Conservation (phyloP, 164 flowering plant species). For the Dillenia turbinata region DNA sequence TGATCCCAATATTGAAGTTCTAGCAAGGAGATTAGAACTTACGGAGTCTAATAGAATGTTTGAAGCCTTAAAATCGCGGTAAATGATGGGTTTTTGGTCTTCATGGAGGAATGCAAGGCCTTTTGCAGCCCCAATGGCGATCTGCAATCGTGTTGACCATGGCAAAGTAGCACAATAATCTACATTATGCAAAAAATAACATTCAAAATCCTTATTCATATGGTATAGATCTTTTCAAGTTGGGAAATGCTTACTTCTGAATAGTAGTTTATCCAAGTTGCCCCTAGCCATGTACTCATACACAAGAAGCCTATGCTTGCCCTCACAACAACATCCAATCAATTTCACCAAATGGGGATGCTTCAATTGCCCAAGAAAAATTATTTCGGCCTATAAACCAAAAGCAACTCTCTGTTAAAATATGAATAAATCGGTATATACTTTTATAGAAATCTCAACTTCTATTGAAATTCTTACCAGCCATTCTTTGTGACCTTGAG, state of each 20-base stretch:
- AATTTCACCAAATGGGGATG: slow-evolving; percentile 79
- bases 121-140: slow-evolving; percentile 83
- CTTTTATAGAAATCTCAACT: too few species aligned
- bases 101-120: slow-evolving; percentile 85
- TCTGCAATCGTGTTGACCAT: slow-evolving; percentile 79
- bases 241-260: slow-evolving; percentile 38
- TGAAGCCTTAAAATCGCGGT: slow-evolving; percentile 82
- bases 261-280: slow-evolving; percentile 66
- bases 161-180: slow-evolving; percentile 56
- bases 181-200: slow-evolving; percentile 19
- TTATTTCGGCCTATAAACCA: slow-evolving; percentile 65
- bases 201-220: too few species aligned
- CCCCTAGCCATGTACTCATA: slow-evolving; percentile 82
- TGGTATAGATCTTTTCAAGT: too few species aligned
- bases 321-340: slow-evolving; percentile 89
- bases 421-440: neutral
- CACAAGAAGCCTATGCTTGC: slow-evolving; percentile 75
- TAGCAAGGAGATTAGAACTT: slow-evolving; percentile 11
- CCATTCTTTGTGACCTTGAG: slow-evolving; percentile 89
- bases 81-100: slow-evolving; percentile 70
- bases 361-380: slow-evolving; percentile 78
- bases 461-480: slow-evolving; percentile 46
- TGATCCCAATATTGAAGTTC: neutral
- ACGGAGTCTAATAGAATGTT: slow-evolving; percentile 77
- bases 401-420: neutral